Evolutionary conservation across 176 grass and related monocot genomes (phyloP), one percentile per base, ranked within the genome.

Genomic region (Tuctoria greenei): DNA sequence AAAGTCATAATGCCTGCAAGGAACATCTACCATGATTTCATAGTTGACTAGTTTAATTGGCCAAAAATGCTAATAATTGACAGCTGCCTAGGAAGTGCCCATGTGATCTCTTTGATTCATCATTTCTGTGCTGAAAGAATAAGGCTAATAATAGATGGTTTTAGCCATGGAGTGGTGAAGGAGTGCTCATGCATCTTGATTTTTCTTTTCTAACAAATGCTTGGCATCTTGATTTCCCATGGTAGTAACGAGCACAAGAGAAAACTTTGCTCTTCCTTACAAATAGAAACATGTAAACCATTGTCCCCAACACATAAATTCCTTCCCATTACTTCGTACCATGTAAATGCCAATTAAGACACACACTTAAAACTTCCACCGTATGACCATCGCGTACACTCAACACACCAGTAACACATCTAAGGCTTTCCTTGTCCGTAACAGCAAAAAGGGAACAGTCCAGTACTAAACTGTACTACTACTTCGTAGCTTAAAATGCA

Each of bases 401-500:
- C 37, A 25, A 75, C 17, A 39, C 37, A 75, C 52, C 64, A 80
- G 60, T 44, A 44, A 44, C 5, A 52, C 20, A 40, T 51, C 62
- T 23, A 62, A 79, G 45, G 59, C 36, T 58, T 49, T 78, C 25
- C 23, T 66, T 50, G 38, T 40, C 35, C 62, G 68, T 73, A 27
- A 56, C 41, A 79, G 50, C 74, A 73, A 25, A 81, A 74, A 57
- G 61, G 42, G 42, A 67, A 52, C 41, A 67, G 0, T 37, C 2
- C 25, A 39, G 15, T 68, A 79, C 68, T 45, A 68, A 68, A 67
- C 20, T 79, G 80, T 73, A 82, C 74, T 72, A 44, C 31, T 73
- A 82, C 74, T 72, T 54, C 31, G 2, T 78, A 66, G 74, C 79
- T 82, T 82, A 78, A 47, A 44, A 41, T 42, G 31, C 61, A 78